A percentile compares a stretch with the other conserved stretches of the same genome.
phyloP scores from a whole-genome alignment of 805 yeast genomes.

The Tetrapisispora taiwanensis region DNA sequence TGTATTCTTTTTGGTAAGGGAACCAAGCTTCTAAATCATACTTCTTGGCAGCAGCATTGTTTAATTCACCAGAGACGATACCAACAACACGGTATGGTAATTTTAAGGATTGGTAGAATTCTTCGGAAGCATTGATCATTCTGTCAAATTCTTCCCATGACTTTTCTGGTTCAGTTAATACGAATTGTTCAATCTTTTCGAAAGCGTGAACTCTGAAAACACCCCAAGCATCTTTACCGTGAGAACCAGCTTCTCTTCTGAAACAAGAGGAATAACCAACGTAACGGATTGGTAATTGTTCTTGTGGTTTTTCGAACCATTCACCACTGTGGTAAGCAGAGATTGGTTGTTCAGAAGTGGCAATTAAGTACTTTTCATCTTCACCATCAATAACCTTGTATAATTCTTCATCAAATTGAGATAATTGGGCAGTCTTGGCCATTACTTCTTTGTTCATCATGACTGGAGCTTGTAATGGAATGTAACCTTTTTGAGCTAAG shows the following conservation, averaged over 20 bases:
- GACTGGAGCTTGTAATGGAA: constrained; percentile 94
- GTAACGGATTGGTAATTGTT: constrained; percentile 91
- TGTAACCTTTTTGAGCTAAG: constrained; percentile 67
- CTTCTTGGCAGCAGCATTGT: constrained; percentile 98
- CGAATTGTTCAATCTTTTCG: constrained; percentile 96
- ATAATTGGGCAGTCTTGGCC: constrained; percentile 98
- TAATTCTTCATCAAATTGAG: constrained; percentile 95
- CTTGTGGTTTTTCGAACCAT: constrained; percentile 96
- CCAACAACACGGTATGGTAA: constrained; percentile 96
- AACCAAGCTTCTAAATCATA: constrained; percentile 99
- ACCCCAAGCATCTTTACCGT: constrained; percentile 99
- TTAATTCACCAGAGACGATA: constrained; percentile 95
- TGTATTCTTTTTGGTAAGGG: constrained; percentile 98
- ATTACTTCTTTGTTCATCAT: constrained; percentile 99
- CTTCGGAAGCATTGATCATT: constrained; percentile 87
- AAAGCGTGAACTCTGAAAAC: constrained; percentile 97
- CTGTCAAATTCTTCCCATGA: constrained; percentile 96
- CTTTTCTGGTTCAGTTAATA: constrained; percentile 92
- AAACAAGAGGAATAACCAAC: constrained; percentile 98
- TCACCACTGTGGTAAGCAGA: constrained; percentile 95
- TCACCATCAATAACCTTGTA: constrained; percentile 95
- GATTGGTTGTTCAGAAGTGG: constrained; percentile 98
- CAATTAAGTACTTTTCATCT: constrained; percentile 94
- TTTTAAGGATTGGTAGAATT: constrained; percentile 82
- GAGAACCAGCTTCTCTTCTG: constrained; percentile 99